Percentiles rank a stretch among this genome's conserved stretches.
Conservation (phyloP, 164 flowering plant species). For the Nymphaea thermarum region DNA sequence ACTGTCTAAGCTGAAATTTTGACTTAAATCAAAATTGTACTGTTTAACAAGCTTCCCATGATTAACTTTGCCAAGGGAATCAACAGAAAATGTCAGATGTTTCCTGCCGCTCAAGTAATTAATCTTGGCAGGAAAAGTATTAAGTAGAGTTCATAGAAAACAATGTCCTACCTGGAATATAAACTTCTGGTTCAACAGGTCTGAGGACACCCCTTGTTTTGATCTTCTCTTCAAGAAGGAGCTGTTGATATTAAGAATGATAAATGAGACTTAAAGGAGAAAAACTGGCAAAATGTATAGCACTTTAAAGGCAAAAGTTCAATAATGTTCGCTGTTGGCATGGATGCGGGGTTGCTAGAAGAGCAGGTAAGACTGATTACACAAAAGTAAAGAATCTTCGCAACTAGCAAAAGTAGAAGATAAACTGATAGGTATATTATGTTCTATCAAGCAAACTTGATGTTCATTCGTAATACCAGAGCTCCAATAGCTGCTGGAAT, state of each 20-base stretch:
- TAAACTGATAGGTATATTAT: no score
- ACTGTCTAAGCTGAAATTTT: no score
- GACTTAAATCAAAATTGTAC: no score
- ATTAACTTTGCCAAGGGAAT: neutral
- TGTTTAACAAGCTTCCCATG: no score
- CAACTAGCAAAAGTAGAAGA: no score
- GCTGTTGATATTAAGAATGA: slow-evolving; percentile 30
- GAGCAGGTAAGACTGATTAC: no score
- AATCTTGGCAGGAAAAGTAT: no score
- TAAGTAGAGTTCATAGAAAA: neutral
- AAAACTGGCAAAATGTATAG: neutral
- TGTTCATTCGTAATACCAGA: slow-evolving; percentile 33
- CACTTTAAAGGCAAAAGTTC: neutral
- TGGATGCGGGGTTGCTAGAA: no score
- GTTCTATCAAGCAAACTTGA: no score
- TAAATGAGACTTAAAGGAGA: neutral
- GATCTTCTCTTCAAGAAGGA: slow-evolving; percentile 60
- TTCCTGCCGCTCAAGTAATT: no score
- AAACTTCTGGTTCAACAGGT: slow-evolving; percentile 82
- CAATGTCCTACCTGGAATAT: slow-evolving; percentile 53
- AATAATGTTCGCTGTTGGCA: neutral
- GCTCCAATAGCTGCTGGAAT: slow-evolving; percentile 93
- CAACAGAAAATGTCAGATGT: neutral
- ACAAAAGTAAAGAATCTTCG: no score
- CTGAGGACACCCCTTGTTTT: slow-evolving; percentile 63